phyloP scores from a whole-genome alignment of 805 yeast species.

The Wilhelminamyces savonicus region DNA sequence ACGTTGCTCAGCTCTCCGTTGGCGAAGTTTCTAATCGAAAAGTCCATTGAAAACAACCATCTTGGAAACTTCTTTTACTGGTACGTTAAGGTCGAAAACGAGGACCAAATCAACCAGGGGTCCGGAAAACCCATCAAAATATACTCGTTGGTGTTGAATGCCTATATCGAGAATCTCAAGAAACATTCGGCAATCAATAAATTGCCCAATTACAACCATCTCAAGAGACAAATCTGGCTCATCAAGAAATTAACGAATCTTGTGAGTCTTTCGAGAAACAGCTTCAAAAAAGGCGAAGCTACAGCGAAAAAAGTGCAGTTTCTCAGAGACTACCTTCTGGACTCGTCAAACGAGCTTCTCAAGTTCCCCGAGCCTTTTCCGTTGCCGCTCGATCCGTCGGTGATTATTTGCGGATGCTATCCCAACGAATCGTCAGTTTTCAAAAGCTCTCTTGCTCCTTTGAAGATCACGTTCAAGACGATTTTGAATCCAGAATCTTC shows the following conservation, averaged over 20 bases:
- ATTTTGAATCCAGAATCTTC: conserved; percentile 15
- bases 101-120: conserved; percentile 44
- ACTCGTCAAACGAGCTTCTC: conserved; percentile 34
- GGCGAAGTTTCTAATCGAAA: conserved; percentile 67
- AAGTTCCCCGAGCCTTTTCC: conserved; percentile 51
- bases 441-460: conserved; percentile 85
- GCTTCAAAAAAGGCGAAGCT: conserved; percentile 57
- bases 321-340: conserved; percentile 51
- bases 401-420: conserved; percentile 65
- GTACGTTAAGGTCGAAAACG: conserved; percentile 85
- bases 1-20: conserved; percentile 47
- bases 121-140: conserved; percentile 12
- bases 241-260: conserved; percentile 59
- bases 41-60: conserved; percentile 57
- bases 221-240: conserved; percentile 62
- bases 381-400: conserved; percentile 79
- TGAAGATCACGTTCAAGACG: conserved; percentile 74
- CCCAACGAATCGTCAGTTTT: conserved; percentile 82
- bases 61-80: conserved; percentile 85
- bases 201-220: conserved; percentile 28
- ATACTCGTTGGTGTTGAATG: conserved; percentile 30
- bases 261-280: conserved; percentile 54
- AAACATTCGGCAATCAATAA: conserved; percentile 19
- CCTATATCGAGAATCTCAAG: conserved; percentile 33
- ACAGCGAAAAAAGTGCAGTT: conserved; percentile 71